Evolutionary conservation across 2,329 filamentous ascomycete genomes (phyloP).

Genomic region (Xylariaceae sp.): DNA sequence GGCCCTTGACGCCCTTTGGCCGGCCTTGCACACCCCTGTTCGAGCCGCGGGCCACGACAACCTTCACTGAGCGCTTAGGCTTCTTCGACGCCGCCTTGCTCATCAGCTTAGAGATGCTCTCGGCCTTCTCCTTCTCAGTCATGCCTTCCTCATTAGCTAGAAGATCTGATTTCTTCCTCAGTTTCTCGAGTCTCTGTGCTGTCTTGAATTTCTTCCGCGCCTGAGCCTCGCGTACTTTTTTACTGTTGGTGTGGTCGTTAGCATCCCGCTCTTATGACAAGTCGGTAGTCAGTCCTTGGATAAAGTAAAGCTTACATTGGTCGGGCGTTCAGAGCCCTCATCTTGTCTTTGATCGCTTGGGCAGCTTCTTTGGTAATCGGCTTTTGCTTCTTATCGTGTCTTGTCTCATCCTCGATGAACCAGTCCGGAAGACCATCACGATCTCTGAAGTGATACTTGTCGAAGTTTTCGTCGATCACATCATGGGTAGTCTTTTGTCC

Average conservation of each 20-base stretch:
- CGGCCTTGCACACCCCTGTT: conserved; percentile 84
- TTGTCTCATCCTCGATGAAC: conserved; percentile 90
- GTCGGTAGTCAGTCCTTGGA: background rate
- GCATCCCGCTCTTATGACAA: too few species aligned
- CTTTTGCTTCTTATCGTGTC: conserved; percentile 77
- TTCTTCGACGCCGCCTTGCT: conserved; percentile 83
- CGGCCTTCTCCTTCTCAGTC: conserved; percentile 94
- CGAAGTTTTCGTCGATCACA: conserved; percentile 86
- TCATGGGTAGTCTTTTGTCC: conserved; percentile 77
- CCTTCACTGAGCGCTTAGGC: conserved; percentile 67
- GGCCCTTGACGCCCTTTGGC: conserved; percentile 87
- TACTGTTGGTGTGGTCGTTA: conserved; percentile 95
- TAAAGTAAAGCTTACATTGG: too few species aligned
- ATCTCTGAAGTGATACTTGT: conserved; percentile 87
- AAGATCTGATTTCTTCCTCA: conserved; percentile 94
- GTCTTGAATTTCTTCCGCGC: conserved; percentile 96
- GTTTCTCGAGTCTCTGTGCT: conserved; percentile 83
- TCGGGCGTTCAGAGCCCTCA: conserved; percentile 56
- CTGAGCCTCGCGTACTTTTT: conserved; percentile 96
- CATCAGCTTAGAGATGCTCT: conserved; percentile 76
- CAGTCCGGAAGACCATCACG: conserved; percentile 90
- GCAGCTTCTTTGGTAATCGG: conserved; percentile 92
- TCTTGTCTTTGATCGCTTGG: conserved; percentile 88
- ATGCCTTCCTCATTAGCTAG: conserved; percentile 85
- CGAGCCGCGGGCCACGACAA: conserved; percentile 81